A percentile compares a stretch with the other conserved stretches of the same genome.
These are phyloP conservation scores for Lepidium didymum DNA, from an alignment of 345 rosid species.

Conservation along the genomic window DNA sequence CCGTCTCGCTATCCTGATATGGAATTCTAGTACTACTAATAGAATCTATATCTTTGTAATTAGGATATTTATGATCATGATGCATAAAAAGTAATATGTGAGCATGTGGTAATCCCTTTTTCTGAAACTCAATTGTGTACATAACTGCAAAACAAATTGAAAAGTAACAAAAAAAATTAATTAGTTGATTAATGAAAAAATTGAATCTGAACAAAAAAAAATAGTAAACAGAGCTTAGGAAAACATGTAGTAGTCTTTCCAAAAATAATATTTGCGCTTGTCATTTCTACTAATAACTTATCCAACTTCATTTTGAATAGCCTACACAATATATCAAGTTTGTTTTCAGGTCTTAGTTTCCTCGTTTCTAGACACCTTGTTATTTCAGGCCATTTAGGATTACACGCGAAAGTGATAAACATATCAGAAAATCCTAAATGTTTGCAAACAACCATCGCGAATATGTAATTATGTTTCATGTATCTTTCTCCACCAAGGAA, in stretches of 20 bases:
- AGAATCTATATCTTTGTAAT: neutral
- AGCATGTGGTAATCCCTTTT: neutral
- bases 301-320: neutral
- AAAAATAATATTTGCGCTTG: neutral
- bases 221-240: neutral
- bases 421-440: neutral
- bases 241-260: neutral
- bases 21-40: neutral
- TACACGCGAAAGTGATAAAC: neutral
- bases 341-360: neutral
- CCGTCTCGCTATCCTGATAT: neutral
- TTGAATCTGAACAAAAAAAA: too few relatives aligned
- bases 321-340: neutral
- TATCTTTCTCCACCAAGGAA: neutral
- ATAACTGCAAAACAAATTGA: neutral
- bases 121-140: neutral
- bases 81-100: neutral
- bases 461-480: neutral
- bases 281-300: neutral
- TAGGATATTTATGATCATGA: neutral
- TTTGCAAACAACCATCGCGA: neutral
- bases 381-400: neutral
- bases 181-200: neutral
- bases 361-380: neutral
- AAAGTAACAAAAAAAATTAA: too few relatives aligned